Evolutionary conservation across 345 rosid species (phyloP), one percentile per base, ranked within the genome.

Genomic region (Nasturtium officinale): DNA sequence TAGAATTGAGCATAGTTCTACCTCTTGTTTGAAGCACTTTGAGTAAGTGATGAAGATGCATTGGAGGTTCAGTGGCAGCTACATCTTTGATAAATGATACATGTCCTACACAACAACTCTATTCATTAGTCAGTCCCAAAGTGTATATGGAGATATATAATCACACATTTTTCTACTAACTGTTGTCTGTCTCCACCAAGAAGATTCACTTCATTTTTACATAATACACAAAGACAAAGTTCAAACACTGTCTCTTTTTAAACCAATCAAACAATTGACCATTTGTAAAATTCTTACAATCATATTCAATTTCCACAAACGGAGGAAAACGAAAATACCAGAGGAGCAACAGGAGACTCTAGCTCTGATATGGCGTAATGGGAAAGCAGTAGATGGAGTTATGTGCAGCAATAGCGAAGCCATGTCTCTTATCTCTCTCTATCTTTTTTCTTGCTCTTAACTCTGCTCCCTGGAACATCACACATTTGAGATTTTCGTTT

Each of bases 21-120:
- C 92, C 96, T 86, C 79, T 87, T n/a, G 87, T 83, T 68, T 77
- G 85, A 80, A 89, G 97, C 78, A 91, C 81, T 71, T 85, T 87
- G 71, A 91, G 85, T 82, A 89, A 86, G 68, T 83, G 72, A 16
- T 54, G 82, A 67, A 91, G 96, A 83, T 89, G 83, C 77, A 78
- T 54, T 16, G 92, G 92, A 78, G 91, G 96, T 71, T 85, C 80
- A 47, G 91, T 76, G 17, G 72, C 90, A 61, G 93, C 96, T 18
- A 89, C 78, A 75, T 87, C 90, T 80, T 87, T 85, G 72, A 89
- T 83, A 80, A 91, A 91, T 38, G 90, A 85, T 47, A 85, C 61
- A 72, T 86, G 96, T 30, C 81, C 92, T 87, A 86, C 83, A 50
- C 53, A 74, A 54, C 30, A 57, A 35, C 30, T 20, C 26, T 18